Conservation (phyloP, 2,329 filamentous ascomycete genomes). For the Pseudocercospora eumusae region DNA sequence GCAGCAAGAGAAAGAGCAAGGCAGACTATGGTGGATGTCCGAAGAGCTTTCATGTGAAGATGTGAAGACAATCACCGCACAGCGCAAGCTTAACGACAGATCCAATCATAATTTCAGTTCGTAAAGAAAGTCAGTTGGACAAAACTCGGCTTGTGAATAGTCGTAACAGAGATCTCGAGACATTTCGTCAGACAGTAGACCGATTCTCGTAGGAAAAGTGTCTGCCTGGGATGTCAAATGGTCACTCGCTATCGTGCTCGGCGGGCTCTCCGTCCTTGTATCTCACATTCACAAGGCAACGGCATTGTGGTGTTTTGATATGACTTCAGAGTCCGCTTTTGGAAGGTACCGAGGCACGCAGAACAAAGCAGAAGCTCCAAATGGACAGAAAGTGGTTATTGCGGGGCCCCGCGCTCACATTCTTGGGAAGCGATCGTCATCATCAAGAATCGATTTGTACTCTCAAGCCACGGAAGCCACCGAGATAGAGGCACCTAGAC, state of each 20-base stretch:
- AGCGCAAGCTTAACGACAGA: not conserved
- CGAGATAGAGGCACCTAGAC: not conserved
- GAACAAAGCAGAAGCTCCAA: conserved; percentile 9
- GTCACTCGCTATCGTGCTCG: conserved; percentile 17
- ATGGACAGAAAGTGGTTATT: conserved; percentile 10
- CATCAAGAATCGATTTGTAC: conserved; percentile 6
- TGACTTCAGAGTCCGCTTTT: conserved; percentile 2
- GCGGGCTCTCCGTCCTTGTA: not conserved
- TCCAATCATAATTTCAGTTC: conserved; percentile 1
- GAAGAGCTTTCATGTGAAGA: not conserved
- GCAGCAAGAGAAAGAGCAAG: conserved; percentile 1
- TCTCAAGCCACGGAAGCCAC: conserved; percentile 16
- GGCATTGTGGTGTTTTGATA: conserved; percentile 1
- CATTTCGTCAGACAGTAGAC: not conserved
- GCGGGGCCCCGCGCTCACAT: conserved; percentile 18
- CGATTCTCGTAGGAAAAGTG: conserved; percentile 2
- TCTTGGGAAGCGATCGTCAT: conserved; percentile 15
- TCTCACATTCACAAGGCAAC: not conserved
- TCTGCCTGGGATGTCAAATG: conserved; percentile 13
- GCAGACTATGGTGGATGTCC: not conserved
- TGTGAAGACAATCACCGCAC: not conserved
- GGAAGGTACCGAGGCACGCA: conserved; percentile 13
- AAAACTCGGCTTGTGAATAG: not conserved
- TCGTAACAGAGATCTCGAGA: not conserved
- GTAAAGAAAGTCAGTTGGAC: conserved; percentile 1